Evolutionary conservation across 2,329 filamentous ascomycete genomes (phyloP).

Genomic region (Aspergillus sp.): DNA sequence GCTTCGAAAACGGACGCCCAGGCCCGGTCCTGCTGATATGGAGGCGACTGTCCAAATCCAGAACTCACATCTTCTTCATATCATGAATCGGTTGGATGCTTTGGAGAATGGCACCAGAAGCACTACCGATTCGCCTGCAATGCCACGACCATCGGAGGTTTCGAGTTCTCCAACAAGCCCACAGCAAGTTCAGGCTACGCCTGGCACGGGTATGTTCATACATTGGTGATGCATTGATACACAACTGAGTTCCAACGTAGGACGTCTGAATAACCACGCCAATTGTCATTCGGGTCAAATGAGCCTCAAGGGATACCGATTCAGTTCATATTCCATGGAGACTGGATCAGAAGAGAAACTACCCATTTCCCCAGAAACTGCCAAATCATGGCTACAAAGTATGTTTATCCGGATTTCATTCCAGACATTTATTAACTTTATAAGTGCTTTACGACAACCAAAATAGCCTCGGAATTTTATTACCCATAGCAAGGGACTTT

Average conservation of each 20-base stretch:
- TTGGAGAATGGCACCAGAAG: neutral
- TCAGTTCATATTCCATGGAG: neutral
- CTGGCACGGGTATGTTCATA: too few species aligned
- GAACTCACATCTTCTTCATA: neutral
- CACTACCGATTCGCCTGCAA: too few species aligned
- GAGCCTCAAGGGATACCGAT: neutral
- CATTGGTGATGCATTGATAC: too few species aligned
- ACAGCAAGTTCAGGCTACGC: neutral
- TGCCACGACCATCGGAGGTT: too few species aligned
- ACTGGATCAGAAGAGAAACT: neutral
- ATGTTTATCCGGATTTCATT: neutral
- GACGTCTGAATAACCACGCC: neutral
- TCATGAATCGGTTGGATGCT: neutral
- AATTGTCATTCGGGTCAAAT: too few species aligned
- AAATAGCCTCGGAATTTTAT: neutral
- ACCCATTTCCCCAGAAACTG: neutral
- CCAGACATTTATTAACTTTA: neutral
- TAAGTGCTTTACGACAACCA: neutral
- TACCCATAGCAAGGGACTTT: neutral
- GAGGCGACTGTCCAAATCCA: neutral
- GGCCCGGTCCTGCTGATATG: neutral
- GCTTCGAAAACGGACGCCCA: neutral
- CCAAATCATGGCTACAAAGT: neutral
- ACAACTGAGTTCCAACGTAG: neutral
- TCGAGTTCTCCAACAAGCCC: neutral